A percentile compares a stretch with the other conserved stretches of the same genome.
These are phyloP conservation scores for Verticillium albo-atrum DNA, from an alignment of 2,329 filamentous ascomycete species.

Conservation along the genomic window DNA sequence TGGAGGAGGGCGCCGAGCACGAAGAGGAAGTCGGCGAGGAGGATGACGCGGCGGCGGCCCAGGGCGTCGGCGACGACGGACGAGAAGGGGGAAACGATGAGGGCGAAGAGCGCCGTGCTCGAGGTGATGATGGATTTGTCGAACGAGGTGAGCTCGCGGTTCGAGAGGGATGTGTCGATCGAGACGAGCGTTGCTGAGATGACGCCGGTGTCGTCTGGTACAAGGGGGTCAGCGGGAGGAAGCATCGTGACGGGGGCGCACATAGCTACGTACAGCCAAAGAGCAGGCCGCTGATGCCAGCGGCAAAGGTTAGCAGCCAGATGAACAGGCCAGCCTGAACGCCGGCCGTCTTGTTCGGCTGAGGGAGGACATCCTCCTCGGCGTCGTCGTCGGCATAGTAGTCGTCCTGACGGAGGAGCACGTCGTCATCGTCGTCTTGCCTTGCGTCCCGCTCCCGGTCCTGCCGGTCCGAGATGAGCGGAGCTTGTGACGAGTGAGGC, in stretches of 20 bases:
- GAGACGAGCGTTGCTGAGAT: conserved; percentile 66
- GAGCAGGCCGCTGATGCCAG: conserved; percentile 62
- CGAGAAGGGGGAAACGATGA: conserved; percentile 58
- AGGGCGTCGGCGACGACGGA: conserved; percentile 59
- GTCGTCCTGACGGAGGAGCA: conserved; percentile 17
- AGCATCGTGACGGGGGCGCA: background rate
- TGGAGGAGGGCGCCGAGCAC: conserved; percentile 63
- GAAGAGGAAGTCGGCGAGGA: conserved; percentile 64
- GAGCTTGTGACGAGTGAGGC: background rate
- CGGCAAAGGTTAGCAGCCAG: conserved; percentile 58
- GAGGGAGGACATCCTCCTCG: conserved; percentile 14
- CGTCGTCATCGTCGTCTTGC: conserved; percentile 20
- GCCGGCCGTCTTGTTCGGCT: conserved; percentile 6
- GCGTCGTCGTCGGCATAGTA: conserved; percentile 16
- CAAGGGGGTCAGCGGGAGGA: background rate
- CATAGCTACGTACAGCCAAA: conserved; percentile 55
- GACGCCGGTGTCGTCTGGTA: conserved; percentile 60
- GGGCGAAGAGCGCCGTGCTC: conserved; percentile 63
- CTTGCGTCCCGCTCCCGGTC: conserved; percentile 5
- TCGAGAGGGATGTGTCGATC: conserved; percentile 54
- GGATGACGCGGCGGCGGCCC: conserved; percentile 59
- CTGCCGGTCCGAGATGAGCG: conserved; percentile 3
- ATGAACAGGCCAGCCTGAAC: conserved; percentile 46
- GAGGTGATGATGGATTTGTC: conserved; percentile 70
- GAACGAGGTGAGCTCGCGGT: conserved; percentile 51